Percentiles rank a stretch among this genome's conserved stretches.
phyloP scores from a whole-genome alignment of 257 asterid species.

The Sherardia arvensis region DNA sequence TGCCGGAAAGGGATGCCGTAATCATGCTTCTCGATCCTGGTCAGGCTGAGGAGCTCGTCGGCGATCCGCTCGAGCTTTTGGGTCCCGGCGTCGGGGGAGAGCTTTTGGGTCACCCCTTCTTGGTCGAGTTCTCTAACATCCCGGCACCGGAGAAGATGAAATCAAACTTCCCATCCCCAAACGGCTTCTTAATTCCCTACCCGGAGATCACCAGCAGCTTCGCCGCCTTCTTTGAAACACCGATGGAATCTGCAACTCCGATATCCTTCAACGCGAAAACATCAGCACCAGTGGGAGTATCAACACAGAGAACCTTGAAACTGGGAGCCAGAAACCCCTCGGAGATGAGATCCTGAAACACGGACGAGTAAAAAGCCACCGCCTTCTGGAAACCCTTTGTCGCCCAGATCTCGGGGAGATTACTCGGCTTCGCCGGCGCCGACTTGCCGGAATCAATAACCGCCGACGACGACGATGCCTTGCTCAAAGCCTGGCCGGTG shows the following conservation, averaged over 20 bases:
- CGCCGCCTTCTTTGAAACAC: slow-evolving; percentile 51
- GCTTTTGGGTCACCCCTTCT: no score
- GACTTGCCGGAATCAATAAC: slow-evolving; percentile 27
- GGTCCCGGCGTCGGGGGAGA: no score
- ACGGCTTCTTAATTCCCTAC: slow-evolving; percentile 25
- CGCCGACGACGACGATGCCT: slow-evolving; percentile 47
- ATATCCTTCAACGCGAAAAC: slow-evolving; percentile 74
- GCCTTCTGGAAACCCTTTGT: slow-evolving; percentile 54
- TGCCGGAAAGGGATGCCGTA: no score
- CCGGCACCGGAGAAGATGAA: slow-evolving; percentile 37
- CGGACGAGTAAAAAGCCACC: slow-evolving; percentile 47
- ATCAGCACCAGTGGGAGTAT: slow-evolving; percentile 60
- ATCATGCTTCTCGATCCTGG: no score
- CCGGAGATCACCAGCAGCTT: slow-evolving; percentile 62
- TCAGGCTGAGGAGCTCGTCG: no score
- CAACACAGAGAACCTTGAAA: slow-evolving; percentile 64
- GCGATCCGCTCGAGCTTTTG: no score
- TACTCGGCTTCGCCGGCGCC: slow-evolving; percentile 44
- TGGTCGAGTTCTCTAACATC: slow-evolving; percentile 29
- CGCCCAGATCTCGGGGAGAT: slow-evolving; percentile 68
- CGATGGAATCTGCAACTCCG: slow-evolving; percentile 68
- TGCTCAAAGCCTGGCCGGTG: slow-evolving; percentile 26
- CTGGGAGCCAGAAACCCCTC: slow-evolving; percentile 51
- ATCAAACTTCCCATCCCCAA: slow-evolving; percentile 23
- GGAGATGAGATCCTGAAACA: slow-evolving; percentile 68